Base-by-base conservation (phyloP, 345 rosid species). In the Dipteronia sinensis region DNA sequence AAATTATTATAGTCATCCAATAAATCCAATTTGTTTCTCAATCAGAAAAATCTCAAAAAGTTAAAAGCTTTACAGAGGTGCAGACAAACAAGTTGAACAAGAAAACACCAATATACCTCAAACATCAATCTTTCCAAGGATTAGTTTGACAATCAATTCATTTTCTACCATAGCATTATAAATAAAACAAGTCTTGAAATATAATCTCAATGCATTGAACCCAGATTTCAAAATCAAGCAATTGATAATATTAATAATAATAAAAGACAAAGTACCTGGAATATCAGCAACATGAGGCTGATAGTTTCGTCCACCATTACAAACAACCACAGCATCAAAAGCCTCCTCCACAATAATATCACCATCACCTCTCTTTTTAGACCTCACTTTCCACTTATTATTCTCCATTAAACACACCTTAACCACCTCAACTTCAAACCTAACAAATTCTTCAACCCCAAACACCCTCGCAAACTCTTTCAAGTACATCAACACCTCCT, bases 261-360 rank as follows among this genome's bases (percentile, higher is more conserved):
- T n/a, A 38, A 42, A 42, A 42, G 5, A 42, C 46, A n/a, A 9
- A 6, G 12, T 42, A 47, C 64, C 46, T 4, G 91, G 83, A 73
- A 93, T 84, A 19, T 86, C 85, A 55, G 98, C 93, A 7, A 87
- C 46, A 49, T 90, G 90, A 82, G 94, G 94, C 59, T 93, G 88
- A 11, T 86, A 84, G 78, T 67, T 87, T 76, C 92, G 97, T 6
- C 98, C 94, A 17, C 61, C 61, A 23, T 80, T 91, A 65, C 96
- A 89, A 8, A 89, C 90, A 76, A 90, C 93, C 63, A 88, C 94
- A 77, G 94, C 94, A 86, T 91, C 94, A 46, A 82, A 90, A 34
- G 82, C 82, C 79, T 91, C 92, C 16, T 87, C 85, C 17, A 55
- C 19, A 1, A 55, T 11, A 1, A 22, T 22, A 16, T 16, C 49